A percentile compares a stretch with the other conserved stretches of the same genome.
phyloP scores from a whole-genome alignment of 1,139 yeast species.

The Insectozyma bohioensis region DNA sequence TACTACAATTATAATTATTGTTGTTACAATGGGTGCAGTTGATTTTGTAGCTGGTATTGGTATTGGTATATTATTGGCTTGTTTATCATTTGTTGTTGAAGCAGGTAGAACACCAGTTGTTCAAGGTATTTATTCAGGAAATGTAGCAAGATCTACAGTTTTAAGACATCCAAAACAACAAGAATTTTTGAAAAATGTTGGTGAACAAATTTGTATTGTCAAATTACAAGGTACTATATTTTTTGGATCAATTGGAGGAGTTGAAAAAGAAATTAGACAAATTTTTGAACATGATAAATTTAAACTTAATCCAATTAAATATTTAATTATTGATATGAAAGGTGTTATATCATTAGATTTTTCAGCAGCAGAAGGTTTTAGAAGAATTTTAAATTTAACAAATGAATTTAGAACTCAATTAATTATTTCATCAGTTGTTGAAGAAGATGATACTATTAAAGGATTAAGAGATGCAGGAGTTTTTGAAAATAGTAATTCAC shows the following conservation, averaged over 20 bases:
- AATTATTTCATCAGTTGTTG: conserved; percentile 72
- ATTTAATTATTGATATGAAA: conserved; percentile 79
- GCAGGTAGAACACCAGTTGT: conserved; percentile 86
- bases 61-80: conserved; percentile 87
- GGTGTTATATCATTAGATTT: conserved; percentile 83
- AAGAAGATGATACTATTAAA: conserved; percentile 59
- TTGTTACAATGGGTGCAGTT: conserved; percentile 90
- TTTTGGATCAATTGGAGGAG: conserved; percentile 92
- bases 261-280: conserved; percentile 71
- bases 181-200: conserved; percentile 79
- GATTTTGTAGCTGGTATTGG: conserved; percentile 93
- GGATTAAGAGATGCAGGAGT: conserved; percentile 74
- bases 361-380: conserved; percentile 95
- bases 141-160: conserved; percentile 88
- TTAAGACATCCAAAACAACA: conserved; percentile 89
- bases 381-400: conserved; percentile 77
- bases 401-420: conserved; percentile 69
- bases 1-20: conserved; percentile 77
- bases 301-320: conserved; percentile 61
- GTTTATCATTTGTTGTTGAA: conserved; percentile 87
- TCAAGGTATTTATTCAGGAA: conserved; percentile 81
- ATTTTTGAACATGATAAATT: conserved; percentile 63
- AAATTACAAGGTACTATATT: conserved; percentile 86
- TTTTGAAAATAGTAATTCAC: conserved; percentile 47
- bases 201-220: conserved; percentile 85